Percentiles rank a stretch among this genome's conserved stretches.
These are phyloP conservation scores for Metschnikowia chrysomelidarum DNA, from an alignment of 805 yeast species.

Conservation along the genomic window DNA sequence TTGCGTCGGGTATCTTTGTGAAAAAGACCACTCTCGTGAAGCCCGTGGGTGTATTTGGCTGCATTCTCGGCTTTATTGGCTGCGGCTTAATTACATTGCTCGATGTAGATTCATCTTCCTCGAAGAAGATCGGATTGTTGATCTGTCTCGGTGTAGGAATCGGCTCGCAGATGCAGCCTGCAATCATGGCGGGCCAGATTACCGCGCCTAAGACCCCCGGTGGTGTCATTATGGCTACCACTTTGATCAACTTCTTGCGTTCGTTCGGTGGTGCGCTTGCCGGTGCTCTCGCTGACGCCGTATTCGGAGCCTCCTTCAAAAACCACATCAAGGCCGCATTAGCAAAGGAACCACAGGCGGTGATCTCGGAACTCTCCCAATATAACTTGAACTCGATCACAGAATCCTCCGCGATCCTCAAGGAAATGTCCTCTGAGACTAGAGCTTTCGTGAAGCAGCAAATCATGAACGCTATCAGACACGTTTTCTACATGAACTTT, in stretches of 20 bases:
- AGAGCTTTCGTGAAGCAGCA: conserved; percentile 22
- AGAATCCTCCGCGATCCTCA: conserved; percentile 16
- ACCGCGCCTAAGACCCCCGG: conserved; percentile 53
- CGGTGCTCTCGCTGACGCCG: conserved; percentile 41
- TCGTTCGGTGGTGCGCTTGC: conserved; percentile 47
- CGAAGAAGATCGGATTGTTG: conserved; percentile 43
- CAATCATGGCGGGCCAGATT: conserved; percentile 45
- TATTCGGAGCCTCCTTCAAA: conserved; percentile 29
- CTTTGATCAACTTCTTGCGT: conserved; percentile 44
- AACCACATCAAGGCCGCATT: conserved; percentile 13
- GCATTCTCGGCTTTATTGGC: conserved; percentile 40
- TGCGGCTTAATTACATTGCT: conserved; percentile 45
- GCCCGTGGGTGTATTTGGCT: conserved; percentile 37
- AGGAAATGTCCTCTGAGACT: conserved; percentile 21
- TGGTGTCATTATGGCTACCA: conserved; percentile 46
- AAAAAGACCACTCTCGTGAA: conserved; percentile 40
- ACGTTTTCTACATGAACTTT: conserved; percentile 40
- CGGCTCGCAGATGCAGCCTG: conserved; percentile 48
- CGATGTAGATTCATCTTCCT: conserved; percentile 32
- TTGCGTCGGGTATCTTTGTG: conserved; percentile 37
- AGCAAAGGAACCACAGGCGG: conserved; percentile 14
- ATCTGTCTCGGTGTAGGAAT: conserved; percentile 46
- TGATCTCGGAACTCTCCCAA: conserved; percentile 21
- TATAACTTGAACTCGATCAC: conserved; percentile 17
- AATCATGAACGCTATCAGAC: conserved; percentile 38